These are phyloP conservation scores for Sporisorium graminicola DNA, from an alignment of 1,284 basidiomycete species.

Conservation along the genomic window DNA sequence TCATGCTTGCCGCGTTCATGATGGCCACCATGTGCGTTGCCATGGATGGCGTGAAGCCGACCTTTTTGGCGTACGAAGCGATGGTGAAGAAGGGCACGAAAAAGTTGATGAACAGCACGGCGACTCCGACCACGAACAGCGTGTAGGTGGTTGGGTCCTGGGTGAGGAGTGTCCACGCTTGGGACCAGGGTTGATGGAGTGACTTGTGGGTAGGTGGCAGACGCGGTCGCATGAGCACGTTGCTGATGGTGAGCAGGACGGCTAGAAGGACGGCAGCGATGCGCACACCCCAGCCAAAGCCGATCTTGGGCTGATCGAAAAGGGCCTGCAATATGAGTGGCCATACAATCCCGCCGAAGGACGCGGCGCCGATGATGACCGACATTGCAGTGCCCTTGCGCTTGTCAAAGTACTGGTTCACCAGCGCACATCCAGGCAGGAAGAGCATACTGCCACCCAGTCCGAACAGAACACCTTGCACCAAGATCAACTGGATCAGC, in stretches of 20 bases:
- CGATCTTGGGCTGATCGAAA: slow-evolving; percentile 33
- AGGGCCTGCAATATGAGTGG: slow-evolving; percentile 32
- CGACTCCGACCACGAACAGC: slow-evolving; percentile 37
- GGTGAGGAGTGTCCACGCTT: slow-evolving; percentile 23
- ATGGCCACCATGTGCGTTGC: slow-evolving; percentile 44
- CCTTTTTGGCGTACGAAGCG: slow-evolving; percentile 42
- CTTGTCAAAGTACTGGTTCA: slow-evolving; percentile 52
- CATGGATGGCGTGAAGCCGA: slow-evolving; percentile 24
- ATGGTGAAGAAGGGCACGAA: slow-evolving; percentile 53
- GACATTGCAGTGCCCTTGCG: slow-evolving; percentile 42
- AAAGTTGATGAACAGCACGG: slow-evolving; percentile 48
- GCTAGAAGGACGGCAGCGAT: slow-evolving; percentile 40
- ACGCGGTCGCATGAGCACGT: slow-evolving; percentile 35
- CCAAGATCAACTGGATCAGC: slow-evolving; percentile 32
- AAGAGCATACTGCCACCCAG: slow-evolving; percentile 50
- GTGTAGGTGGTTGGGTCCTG: slow-evolving; percentile 28
- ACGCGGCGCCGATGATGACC: slow-evolving; percentile 45
- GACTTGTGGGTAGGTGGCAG: slow-evolving; percentile 17
- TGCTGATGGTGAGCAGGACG: slow-evolving; percentile 36
- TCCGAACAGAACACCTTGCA: slow-evolving; percentile 39
- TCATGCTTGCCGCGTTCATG: slow-evolving; percentile 45
- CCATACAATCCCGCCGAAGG: slow-evolving; percentile 52
- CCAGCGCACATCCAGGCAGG: slow-evolving; percentile 43
- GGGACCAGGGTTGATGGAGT: slow-evolving; percentile 33
- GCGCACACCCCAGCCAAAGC: slow-evolving; percentile 40